Base-by-base conservation (phyloP, 768 basidiomycete genomes). In the Pluteus cervinus region DNA sequence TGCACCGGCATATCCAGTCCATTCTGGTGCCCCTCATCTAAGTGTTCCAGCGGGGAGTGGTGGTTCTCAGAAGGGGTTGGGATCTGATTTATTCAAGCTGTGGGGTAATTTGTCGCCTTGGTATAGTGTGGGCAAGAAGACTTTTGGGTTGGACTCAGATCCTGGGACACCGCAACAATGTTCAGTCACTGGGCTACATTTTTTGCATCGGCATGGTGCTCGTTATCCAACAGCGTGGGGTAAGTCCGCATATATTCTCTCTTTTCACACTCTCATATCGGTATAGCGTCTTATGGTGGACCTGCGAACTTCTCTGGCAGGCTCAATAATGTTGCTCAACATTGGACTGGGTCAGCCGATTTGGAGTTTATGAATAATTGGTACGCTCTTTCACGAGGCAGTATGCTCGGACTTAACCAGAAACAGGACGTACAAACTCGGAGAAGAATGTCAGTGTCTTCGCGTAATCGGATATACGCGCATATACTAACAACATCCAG, bases 41-140 rank as follows among this genome's bases (percentile, higher is more conserved):
- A 66, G 86, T 21, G 57, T 56, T n/a, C 79, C 83, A 1, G 46
- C 62, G 3, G 41, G 53, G 3, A 39, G 71, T 43, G 48, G 45
- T 40, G 30, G 41, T 37, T 48, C 40, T 29, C 53, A 52, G 17
- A 56, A 52, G 31, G 51, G 47, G 17, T 56, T 59, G 23, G 53
- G 63, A 7, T 89, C 86, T 46, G 74, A 82, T 50, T 49, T 90
- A 29, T 77, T 89, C 59, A 74, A 68, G 53, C 72, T 76, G 29
- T 91, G 88, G 88, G 88, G 88, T 1, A 90, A 89, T 51, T 56
- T 88, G 28, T 81, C 82, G 1, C 88, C 88, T 8, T 91, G 88
- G 88, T 90, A 81, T 55, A 86, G 81, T 45, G 78, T 86, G 14
- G 65, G 67, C 12, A 65, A 62, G 29, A 71, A 67, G 9, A 63